Conservation (phyloP, 2,329 filamentous ascomycete genomes). For the Coleophoma crateriformis region DNA sequence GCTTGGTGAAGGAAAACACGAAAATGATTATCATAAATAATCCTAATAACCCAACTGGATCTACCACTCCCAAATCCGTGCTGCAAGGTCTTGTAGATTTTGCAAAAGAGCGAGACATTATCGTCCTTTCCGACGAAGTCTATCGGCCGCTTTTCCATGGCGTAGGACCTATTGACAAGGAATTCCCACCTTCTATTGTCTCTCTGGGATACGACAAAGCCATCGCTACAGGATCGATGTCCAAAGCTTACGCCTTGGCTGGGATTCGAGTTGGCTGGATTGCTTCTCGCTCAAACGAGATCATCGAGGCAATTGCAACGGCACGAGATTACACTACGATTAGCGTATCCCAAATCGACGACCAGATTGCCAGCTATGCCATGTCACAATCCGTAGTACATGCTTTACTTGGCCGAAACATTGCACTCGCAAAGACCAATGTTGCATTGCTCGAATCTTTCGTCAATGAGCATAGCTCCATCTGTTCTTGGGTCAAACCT, state of each 20-base stretch:
- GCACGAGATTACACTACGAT: constrained; percentile 83
- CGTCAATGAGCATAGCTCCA: constrained; percentile 55
- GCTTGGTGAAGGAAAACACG: constrained; percentile 61
- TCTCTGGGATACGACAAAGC: constrained; percentile 67
- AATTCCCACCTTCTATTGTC: constrained; percentile 63
- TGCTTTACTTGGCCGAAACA: constrained; percentile 56
- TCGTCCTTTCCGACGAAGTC: constrained; percentile 73
- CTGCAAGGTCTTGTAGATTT: constrained; percentile 58
- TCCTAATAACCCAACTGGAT: constrained; percentile 78
- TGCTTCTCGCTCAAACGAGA: constrained; percentile 54
- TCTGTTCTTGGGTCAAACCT: constrained; percentile 68
- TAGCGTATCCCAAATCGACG: constrained; percentile 77
- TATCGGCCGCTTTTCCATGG: constrained; percentile 76
- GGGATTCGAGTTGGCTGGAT: constrained; percentile 83
- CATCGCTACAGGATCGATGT: constrained; percentile 74
- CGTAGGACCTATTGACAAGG: constrained; percentile 20
- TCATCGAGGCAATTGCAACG: constrained; percentile 58
- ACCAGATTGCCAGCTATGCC: constrained; percentile 71
- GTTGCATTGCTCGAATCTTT: constrained; percentile 61
- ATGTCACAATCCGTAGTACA: constrained; percentile 61
- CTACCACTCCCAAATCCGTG: constrained; percentile 55
- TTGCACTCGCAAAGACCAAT: constrained; percentile 63
- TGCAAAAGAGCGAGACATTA: constrained; percentile 57
- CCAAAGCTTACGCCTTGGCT: constrained; percentile 78
- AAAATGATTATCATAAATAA: constrained; percentile 70